Evolutionary conservation across 495 filamentous ascomycete genomes (phyloP), one percentile per base, ranked within the genome.

Genomic region (Tuber indicum): DNA sequence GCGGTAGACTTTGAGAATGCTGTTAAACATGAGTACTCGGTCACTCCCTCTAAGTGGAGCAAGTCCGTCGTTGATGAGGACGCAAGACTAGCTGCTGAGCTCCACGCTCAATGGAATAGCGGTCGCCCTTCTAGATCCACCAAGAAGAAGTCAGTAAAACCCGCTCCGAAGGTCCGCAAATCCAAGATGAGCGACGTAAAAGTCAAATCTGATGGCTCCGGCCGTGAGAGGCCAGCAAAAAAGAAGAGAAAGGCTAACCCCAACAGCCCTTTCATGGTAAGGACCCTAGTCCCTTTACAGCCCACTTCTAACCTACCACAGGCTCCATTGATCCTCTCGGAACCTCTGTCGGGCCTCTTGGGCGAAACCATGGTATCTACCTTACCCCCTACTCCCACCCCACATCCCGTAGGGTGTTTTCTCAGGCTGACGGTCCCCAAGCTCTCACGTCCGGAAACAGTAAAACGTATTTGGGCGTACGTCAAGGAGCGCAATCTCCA

Each of bases 391-490:
- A 41, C 39, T 5, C 39, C 1, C 32, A 32, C 32, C 66, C 36
- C 44, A 49, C 21, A 72, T 70, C 41, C 7, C 41, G 3, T 21
- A 36, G 17, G 58, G 36, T 66, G 58, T 26, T 17, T 32, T 66
- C 58, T 23, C 16, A 23, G 41, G 39, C 21, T 77, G 46, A 44
- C 26, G 36, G 47, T 44, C 69, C 42, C 44, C 42, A 79, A 95
- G 92, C 89, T 98, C 19, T 95, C 94, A 14, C 92, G 96, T 16
- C 96, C 96, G 0, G 93, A 98, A 84, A 94, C 94, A 4, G 96
- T 99, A 71, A 98, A 98, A 86, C 91, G 91, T 80, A 90, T 99
- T 70, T 99, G 96, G 96, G 90, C 91, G 62, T 93, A 99, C 81
- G 94, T 99, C 81, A 96, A 93, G 78, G 91, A 88, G 76, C 89